A percentile compares a stretch with the other conserved stretches of the same genome.
Conservation (phyloP, 164 flowering plant genomes). For the Houttuynia cordata region DNA sequence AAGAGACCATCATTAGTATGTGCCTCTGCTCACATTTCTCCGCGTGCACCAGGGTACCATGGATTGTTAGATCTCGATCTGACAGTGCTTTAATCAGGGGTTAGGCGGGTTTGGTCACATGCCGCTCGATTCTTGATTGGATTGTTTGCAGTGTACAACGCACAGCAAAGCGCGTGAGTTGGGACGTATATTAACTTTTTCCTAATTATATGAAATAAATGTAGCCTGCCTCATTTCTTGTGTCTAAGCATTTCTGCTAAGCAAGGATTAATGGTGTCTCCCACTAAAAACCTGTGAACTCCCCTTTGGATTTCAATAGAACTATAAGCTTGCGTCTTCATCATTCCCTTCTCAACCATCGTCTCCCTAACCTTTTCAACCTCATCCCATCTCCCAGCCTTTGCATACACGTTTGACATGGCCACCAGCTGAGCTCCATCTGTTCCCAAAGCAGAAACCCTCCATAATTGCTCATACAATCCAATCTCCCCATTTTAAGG, state of each 20-base stretch:
- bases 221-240: constrained; percentile 25
- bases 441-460: not conserved
- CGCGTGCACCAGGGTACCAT: no score
- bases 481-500: no score
- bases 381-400: not conserved
- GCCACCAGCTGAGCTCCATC: not conserved
- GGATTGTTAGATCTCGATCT: no score
- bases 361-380: not conserved
- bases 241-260: not conserved
- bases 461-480: not conserved
- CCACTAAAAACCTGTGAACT: constrained; percentile 2
- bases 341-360: not conserved
- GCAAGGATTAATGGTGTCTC: not conserved
- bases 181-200: no score
- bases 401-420: not conserved
- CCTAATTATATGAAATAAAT: no score
- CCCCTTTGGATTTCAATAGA: not conserved
- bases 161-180: no score
- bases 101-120: no score
- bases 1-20: no score
- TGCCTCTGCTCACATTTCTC: no score
- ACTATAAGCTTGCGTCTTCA: not conserved
- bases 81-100: no score
- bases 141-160: no score
- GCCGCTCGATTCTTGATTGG: no score